Evolutionary conservation across 2,329 filamentous ascomycete genomes (phyloP), one percentile per base, ranked within the genome.

Genomic region (Pseudocercospora fijiensis): DNA sequence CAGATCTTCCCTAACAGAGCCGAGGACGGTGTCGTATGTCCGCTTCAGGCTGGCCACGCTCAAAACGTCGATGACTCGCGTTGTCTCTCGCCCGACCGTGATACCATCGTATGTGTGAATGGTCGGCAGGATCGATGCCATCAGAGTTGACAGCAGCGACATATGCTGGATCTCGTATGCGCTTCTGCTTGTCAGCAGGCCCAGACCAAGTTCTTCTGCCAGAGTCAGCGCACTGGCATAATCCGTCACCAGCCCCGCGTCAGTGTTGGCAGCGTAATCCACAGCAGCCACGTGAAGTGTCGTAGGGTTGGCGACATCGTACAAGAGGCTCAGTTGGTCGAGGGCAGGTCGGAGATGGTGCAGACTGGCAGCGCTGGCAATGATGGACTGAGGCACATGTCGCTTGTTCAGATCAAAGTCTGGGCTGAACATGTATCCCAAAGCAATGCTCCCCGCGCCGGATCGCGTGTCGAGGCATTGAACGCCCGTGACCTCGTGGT

Each of bases 361-460:
- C 69, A 99, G 82, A 69, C 89, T 94, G 52, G 91, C 88, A 0
- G 92, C 93, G 2, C 92, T 91, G 9, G 92, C 94, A 67, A 99
- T 80, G 67, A 99, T 88, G 16, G 91, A 88, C 83, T 99, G 95
- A 2, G 95, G 94, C 63, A 97, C 88, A 75, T 95, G 88, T 70
- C 93, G 88, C 84, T 95, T 97, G 81, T 86, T 87, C 73, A 96
- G 79, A 77, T 98, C 93, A 74, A 96, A 97, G 79, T 99, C 95
- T 74, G 92, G 91, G 65, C 93, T 97, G 84, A 98, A 99, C 77
- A 98, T 91, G 80, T 99, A 99, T 62, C 95, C 95, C 56, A 99
- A 85, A 22, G 95, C 92, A 75, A 98, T 90, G 69, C 90, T 88
- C 61, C 94, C 95, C 59, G 95, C 95, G 64, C 95, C 95, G 62